These are phyloP conservation scores for Boeremia lycopersici DNA, from an alignment of 2,329 filamentous ascomycete species.

Conservation along the genomic window DNA sequence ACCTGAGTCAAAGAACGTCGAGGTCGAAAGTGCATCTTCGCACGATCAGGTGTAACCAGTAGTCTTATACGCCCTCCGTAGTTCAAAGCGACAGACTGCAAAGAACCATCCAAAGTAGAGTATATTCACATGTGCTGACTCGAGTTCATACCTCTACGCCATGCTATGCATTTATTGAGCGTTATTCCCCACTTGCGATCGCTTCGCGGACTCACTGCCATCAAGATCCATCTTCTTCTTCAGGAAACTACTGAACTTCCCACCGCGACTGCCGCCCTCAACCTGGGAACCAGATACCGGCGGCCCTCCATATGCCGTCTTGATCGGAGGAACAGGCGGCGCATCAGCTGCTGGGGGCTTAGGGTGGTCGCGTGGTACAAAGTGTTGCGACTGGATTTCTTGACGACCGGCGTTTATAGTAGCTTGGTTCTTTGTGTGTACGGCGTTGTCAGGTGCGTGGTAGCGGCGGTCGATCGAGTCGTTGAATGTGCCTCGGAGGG, in stretches of 20 bases:
- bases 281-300: conserved; percentile 32
- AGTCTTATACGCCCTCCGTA: no score
- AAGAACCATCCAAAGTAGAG: background rate
- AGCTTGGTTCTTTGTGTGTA: conserved; percentile 43
- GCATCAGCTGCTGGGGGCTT: conserved; percentile 15
- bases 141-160: no score
- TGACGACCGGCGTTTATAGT: conserved; percentile 38
- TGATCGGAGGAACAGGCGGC: conserved; percentile 19
- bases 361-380: conserved; percentile 16
- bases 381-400: conserved; percentile 38
- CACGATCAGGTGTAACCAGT: no score
- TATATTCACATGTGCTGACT: no score
- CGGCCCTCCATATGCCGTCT: conserved; percentile 25
- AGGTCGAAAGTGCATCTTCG: no score
- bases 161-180: background rate
- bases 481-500: conserved; percentile 45
- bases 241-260: conserved; percentile 39
- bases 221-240: conserved; percentile 40
- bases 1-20: no score
- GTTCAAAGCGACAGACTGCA: no score
- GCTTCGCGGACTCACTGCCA: background rate
- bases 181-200: background rate
- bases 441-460: conserved; percentile 25
- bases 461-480: conserved; percentile 41
- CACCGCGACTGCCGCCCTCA: conserved; percentile 27